Evolutionary conservation across 2,329 filamentous ascomycete species (phyloP).

Genomic region (Paraconiothyrium brasiliense): DNA sequence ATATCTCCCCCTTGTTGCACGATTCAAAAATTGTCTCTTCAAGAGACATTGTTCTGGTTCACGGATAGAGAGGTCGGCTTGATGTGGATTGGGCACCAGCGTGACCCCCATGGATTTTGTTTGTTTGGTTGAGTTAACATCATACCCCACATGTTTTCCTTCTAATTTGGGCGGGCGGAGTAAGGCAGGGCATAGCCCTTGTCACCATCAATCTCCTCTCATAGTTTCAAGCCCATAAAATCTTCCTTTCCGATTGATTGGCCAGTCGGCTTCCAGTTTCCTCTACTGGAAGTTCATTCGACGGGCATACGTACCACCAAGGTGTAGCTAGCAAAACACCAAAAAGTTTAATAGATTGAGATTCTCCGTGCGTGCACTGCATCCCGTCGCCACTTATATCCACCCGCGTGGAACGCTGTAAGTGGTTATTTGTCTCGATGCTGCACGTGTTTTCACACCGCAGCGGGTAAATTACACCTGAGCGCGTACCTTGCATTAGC

Average conservation of each 20-base stretch:
- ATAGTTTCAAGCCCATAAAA: no score
- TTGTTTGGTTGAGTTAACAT: not conserved
- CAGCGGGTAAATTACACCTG: not conserved
- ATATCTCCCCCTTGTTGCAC: not conserved
- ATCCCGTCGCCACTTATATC: not conserved
- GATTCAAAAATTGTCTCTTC: not conserved
- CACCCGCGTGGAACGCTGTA: not conserved
- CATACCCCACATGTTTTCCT: not conserved
- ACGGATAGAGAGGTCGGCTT: not conserved
- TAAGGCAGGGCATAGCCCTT: not conserved
- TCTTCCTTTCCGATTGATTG: no score
- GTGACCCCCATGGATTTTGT: not conserved
- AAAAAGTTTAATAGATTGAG: slow-evolving; percentile 3
- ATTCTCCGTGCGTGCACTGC: not conserved
- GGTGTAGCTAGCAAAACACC: not conserved
- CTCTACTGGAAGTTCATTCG: not conserved
- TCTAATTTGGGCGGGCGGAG: not conserved
- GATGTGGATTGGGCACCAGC: no score
- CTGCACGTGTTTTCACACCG: no score
- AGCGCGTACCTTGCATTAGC: slow-evolving; percentile 2
- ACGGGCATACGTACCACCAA: not conserved
- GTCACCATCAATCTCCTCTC: not conserved
- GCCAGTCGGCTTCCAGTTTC: not conserved
- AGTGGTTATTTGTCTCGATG: not conserved
- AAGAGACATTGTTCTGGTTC: not conserved